A percentile compares a stretch with the other conserved stretches of the same genome.
Conservation (phyloP, 768 basidiomycete species). For the Hebeloma cylindrosporum region DNA sequence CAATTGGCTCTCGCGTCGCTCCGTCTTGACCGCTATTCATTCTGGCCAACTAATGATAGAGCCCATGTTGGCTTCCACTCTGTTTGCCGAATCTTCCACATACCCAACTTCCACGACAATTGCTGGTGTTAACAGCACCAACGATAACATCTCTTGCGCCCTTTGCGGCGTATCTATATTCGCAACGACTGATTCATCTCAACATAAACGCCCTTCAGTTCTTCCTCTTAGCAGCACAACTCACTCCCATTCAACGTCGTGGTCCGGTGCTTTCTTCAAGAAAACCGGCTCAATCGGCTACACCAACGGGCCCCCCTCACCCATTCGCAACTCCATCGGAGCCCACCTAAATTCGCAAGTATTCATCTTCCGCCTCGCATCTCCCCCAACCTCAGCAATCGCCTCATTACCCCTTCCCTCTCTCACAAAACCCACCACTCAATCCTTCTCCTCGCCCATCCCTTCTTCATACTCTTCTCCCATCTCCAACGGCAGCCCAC, state of each 20-base stretch:
- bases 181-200: constrained; percentile 33
- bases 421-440: constrained; percentile 33
- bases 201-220: constrained; percentile 29
- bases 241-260: constrained; percentile 38
- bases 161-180: constrained; percentile 71
- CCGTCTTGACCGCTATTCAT: constrained; percentile 82
- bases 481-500: constrained; percentile 16
- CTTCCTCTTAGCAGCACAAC: constrained; percentile 31
- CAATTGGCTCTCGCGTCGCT: constrained; percentile 90
- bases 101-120: constrained; percentile 40
- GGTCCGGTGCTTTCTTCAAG: constrained; percentile 63
- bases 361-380: constrained; percentile 66
- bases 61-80: constrained; percentile 63
- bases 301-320: constrained; percentile 30
- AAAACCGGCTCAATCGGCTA: constrained; percentile 29
- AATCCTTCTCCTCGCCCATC: constrained; percentile 18
- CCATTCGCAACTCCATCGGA: constrained; percentile 28
- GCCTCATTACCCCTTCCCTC: constrained; percentile 36
- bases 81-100: constrained; percentile 55
- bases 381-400: constrained; percentile 29
- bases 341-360: constrained; percentile 43
- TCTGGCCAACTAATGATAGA: constrained; percentile 86
- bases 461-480: constrained; percentile 15
- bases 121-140: constrained; percentile 43
- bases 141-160: constrained; percentile 67